Conservation (phyloP, 2,329 filamentous ascomycete species). For the Alternaria brassicae region DNA sequence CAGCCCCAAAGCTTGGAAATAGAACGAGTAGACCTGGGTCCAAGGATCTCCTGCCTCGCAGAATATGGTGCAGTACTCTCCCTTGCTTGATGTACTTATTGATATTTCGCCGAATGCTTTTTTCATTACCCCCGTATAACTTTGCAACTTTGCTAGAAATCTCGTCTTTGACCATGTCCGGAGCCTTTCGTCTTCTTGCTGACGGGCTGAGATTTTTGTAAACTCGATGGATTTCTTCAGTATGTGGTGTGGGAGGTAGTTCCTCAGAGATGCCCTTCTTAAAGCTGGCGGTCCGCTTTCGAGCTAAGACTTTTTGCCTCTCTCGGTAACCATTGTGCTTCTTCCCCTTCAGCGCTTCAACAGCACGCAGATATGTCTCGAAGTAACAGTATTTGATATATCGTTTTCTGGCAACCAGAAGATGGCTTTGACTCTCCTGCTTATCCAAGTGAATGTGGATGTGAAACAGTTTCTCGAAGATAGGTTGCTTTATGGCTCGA, state of each 20-base stretch:
- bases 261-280: neutral
- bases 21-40: slow-evolving; percentile 9
- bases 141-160: slow-evolving; percentile 3
- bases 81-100: slow-evolving; percentile 12
- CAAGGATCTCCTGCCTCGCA: neutral
- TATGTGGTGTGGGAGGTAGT: slow-evolving; percentile 5
- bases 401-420: slow-evolving; percentile 4
- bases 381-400: slow-evolving; percentile 20
- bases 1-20: slow-evolving; percentile 3
- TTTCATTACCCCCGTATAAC: neutral
- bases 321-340: slow-evolving; percentile 5
- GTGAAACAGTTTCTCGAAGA: slow-evolving; percentile 5
- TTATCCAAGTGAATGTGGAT: slow-evolving; percentile 11
- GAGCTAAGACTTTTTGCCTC: neutral
- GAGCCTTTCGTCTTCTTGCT: neutral
- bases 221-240: neutral
- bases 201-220: slow-evolving; percentile 2
- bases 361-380: slow-evolving; percentile 11
- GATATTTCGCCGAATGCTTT: slow-evolving; percentile 1
- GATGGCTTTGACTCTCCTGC: slow-evolving; percentile 8
- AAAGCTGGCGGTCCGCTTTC: slow-evolving; percentile 8
- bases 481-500: neutral
- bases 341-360: slow-evolving; percentile 5
- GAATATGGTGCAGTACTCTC: slow-evolving; percentile 8
- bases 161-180: slow-evolving; percentile 11